phyloP scores from a whole-genome alignment of 148 eudicot genomes.

The Rhododendron williamsianum region DNA sequence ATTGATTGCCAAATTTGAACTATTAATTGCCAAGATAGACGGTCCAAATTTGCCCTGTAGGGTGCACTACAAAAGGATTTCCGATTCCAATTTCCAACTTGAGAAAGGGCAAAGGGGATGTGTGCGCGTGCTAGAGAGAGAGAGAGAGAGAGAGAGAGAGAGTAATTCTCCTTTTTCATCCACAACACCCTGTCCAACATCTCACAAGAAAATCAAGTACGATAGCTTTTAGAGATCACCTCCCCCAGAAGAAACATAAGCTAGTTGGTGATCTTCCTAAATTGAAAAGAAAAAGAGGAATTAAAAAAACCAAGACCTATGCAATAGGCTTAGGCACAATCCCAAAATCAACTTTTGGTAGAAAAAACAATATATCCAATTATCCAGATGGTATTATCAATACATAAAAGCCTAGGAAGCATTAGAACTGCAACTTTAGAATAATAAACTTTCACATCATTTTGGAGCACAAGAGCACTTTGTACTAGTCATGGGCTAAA shows the following conservation, averaged over 20 bases:
- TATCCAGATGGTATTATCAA: not conserved
- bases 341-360: not conserved
- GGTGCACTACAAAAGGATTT: too few relatives aligned
- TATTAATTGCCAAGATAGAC: too few relatives aligned
- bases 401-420: not conserved
- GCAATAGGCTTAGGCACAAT: not conserved
- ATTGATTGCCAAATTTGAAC: too few relatives aligned
- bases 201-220: not conserved
- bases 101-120: too few relatives aligned
- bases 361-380: not conserved
- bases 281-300: not conserved
- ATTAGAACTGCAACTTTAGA: not conserved
- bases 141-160: conserved; percentile 4
- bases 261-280: not conserved
- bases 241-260: not conserved
- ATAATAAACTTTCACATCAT: not conserved
- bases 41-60: too few relatives aligned
- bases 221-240: not conserved
- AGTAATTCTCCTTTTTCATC: not conserved
- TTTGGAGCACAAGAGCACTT: not conserved
- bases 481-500: not conserved
- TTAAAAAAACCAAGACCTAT: not conserved
- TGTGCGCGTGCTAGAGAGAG: too few relatives aligned
- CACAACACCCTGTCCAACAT: not conserved
- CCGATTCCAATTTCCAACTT: too few relatives aligned